A percentile compares a stretch with the other conserved stretches of the same genome.
These are phyloP conservation scores for Cyphellophora attinorum DNA, from an alignment of 2,329 filamentous ascomycete species.

Conservation along the genomic window DNA sequence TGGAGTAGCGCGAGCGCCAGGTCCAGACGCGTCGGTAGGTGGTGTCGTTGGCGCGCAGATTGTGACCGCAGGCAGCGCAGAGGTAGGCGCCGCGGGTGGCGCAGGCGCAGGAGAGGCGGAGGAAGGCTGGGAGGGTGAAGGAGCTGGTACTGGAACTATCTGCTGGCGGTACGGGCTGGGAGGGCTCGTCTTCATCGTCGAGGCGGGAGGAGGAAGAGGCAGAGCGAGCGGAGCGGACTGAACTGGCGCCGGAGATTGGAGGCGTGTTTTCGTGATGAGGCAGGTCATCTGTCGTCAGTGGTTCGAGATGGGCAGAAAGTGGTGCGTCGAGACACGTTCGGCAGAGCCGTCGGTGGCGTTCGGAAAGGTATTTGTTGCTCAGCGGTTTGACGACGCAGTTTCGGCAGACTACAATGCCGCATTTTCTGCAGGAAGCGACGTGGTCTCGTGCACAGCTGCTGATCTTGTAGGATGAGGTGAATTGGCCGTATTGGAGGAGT, in stretches of 20 bases:
- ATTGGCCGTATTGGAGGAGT: too few species aligned
- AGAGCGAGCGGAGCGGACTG: slow-evolving; percentile 13
- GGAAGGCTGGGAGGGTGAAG: slow-evolving; percentile 40
- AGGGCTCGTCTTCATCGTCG: slow-evolving; percentile 3
- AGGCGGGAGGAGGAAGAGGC: slow-evolving; percentile 8
- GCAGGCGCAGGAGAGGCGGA: slow-evolving; percentile 50
- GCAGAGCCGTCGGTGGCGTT: slow-evolving; percentile 75
- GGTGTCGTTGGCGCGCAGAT: slow-evolving; percentile 49
- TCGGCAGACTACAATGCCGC: slow-evolving; percentile 68
- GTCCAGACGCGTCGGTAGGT: slow-evolving; percentile 65
- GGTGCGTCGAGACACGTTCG: slow-evolving; percentile 64
- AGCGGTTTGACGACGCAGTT: slow-evolving; percentile 86
- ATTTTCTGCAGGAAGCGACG: slow-evolving; percentile 74
- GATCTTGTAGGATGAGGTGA: slow-evolving; percentile 42
- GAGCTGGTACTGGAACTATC: too few species aligned
- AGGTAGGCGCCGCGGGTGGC: slow-evolving; percentile 60
- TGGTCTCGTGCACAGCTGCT: slow-evolving; percentile 77
- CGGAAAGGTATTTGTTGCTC: slow-evolving; percentile 54
- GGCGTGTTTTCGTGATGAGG: slow-evolving; percentile 3
- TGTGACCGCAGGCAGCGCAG: slow-evolving; percentile 72
- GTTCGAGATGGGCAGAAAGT: slow-evolving; percentile 40
- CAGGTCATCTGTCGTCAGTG: slow-evolving; percentile 6
- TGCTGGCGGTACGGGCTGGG: too few species aligned
- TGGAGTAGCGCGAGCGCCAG: slow-evolving; percentile 77
- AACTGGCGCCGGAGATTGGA: slow-evolving; percentile 14